A percentile compares a stretch with the other conserved stretches of the same genome.
phyloP scores from a whole-genome alignment of 768 basidiomycete species.

The Pleurotus djamor region DNA sequence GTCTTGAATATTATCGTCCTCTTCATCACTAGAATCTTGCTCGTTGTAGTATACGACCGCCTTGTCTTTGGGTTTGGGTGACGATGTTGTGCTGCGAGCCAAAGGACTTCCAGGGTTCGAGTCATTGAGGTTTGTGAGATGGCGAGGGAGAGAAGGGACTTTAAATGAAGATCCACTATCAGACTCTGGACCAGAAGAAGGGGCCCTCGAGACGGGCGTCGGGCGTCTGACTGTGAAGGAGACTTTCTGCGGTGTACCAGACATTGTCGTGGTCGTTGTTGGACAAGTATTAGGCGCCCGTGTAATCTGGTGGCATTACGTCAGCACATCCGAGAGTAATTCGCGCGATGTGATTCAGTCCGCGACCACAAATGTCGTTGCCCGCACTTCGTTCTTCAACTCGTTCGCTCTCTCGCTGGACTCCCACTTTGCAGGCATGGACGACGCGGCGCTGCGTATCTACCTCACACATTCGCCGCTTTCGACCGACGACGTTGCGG shows the following conservation, averaged over 20 bases:
- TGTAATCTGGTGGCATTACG: neutral
- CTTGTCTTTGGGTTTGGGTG: conserved; percentile 31
- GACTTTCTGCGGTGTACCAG: conserved; percentile 36
- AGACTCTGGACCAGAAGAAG: conserved; percentile 64
- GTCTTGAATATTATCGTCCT: conserved; percentile 52
- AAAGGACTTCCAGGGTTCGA: conserved; percentile 56
- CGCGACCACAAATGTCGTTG: neutral
- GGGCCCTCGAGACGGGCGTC: conserved; percentile 59
- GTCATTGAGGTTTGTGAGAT: conserved; percentile 34
- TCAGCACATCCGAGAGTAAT: neutral
- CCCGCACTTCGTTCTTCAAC: neutral
- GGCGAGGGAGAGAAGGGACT: conserved; percentile 59
- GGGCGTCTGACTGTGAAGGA: conserved; percentile 89
- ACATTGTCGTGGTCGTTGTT: conserved; percentile 10
- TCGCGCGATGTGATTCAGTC: neutral
- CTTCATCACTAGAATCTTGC: conserved; percentile 60
- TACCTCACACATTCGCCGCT: neutral
- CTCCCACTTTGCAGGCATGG: neutral
- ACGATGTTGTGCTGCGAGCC: conserved; percentile 43
- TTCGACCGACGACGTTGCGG: neutral
- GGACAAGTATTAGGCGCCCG: neutral
- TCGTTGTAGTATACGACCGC: conserved; percentile 20
- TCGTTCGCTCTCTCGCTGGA: neutral
- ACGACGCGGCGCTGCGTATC: neutral
- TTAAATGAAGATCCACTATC: conserved; percentile 53